Percentiles rank a stretch among this genome's conserved stretches.
These are phyloP conservation scores for Pseudopithomyces maydicus DNA, from an alignment of 2,329 filamentous ascomycete species.

Conservation along the genomic window DNA sequence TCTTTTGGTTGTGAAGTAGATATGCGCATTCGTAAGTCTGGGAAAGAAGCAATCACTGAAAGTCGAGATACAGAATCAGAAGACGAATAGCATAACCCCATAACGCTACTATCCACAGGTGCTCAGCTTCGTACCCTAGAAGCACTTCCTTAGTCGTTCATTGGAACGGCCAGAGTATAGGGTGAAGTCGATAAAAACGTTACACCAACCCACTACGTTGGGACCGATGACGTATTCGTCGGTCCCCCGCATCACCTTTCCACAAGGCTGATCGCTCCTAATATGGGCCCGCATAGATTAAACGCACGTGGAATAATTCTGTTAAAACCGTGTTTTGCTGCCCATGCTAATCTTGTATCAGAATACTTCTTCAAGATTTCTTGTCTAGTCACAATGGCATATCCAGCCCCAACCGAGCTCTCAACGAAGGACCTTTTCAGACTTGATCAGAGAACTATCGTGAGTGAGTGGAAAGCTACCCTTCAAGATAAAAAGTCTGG, in stretches of 20 bases:
- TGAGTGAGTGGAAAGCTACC: conserved; percentile 18
- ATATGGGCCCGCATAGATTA: background rate
- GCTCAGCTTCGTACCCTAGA: too few relatives aligned
- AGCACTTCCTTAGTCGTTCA: too few relatives aligned
- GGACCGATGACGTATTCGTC: background rate
- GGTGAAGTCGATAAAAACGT: background rate
- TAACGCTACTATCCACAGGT: too few relatives aligned
- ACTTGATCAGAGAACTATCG: conserved; percentile 26
- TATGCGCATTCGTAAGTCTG: too few relatives aligned
- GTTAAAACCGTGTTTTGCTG: background rate
- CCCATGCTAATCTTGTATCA: too few relatives aligned
- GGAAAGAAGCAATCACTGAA: too few relatives aligned
- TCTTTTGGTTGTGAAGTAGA: too few relatives aligned
- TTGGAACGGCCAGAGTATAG: background rate
- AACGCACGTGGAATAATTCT: background rate
- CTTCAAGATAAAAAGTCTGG: background rate
- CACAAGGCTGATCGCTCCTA: background rate
- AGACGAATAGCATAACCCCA: too few relatives aligned
- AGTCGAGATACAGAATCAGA: too few relatives aligned
- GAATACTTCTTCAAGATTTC: background rate
- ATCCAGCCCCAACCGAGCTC: conserved; percentile 19
- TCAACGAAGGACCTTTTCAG: conserved; percentile 28
- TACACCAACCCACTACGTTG: background rate
- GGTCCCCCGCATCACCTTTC: background rate
- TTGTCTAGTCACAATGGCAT: conserved; percentile 15